Percentiles rank a stretch among this genome's conserved stretches.
Evolutionary conservation across 2,329 filamentous ascomycete species (phyloP).

Genomic region (Cytospora leucostoma): DNA sequence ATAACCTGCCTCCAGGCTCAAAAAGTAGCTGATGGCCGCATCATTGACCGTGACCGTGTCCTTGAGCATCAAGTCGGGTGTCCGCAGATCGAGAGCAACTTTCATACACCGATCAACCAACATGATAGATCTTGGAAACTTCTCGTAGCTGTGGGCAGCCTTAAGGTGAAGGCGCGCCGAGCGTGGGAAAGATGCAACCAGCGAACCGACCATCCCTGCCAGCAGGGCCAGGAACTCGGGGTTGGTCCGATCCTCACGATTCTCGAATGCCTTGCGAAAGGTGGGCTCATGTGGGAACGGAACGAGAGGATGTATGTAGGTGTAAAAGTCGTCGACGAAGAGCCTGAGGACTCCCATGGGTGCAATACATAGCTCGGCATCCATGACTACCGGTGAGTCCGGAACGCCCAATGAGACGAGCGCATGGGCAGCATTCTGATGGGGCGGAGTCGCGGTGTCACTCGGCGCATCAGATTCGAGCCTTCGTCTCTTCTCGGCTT

Average conservation of each 20-base stretch:
- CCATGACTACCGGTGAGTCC: slow-evolving; percentile 42
- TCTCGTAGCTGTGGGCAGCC: slow-evolving; percentile 61
- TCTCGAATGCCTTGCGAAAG: slow-evolving; percentile 68
- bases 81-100: slow-evolving; percentile 68
- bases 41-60: slow-evolving; percentile 53
- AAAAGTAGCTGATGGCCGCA: slow-evolving; percentile 74
- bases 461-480: slow-evolving; percentile 36
- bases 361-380: slow-evolving; percentile 67
- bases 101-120: slow-evolving; percentile 72
- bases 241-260: slow-evolving; percentile 66
- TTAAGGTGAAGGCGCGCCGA: slow-evolving; percentile 71
- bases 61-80: slow-evolving; percentile 52
- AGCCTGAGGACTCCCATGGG: slow-evolving; percentile 67
- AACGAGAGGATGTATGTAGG: slow-evolving; percentile 74
- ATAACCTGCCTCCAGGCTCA: slow-evolving; percentile 67
- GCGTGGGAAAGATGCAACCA: slow-evolving; percentile 77
- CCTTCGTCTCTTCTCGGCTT: slow-evolving; percentile 50
- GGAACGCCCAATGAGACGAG: slow-evolving; percentile 48
- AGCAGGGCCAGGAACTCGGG: slow-evolving; percentile 70
- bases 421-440: slow-evolving; percentile 51
- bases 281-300: slow-evolving; percentile 80
- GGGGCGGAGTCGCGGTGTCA: slow-evolving; percentile 39
- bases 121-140: slow-evolving; percentile 68
- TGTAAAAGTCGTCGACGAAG: slow-evolving; percentile 80
- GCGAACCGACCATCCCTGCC: slow-evolving; percentile 70